A percentile compares a stretch with the other conserved stretches of the same genome.
phyloP scores from a whole-genome alignment of 2,329 filamentous ascomycete genomes.

The Colletotrichum horii region DNA sequence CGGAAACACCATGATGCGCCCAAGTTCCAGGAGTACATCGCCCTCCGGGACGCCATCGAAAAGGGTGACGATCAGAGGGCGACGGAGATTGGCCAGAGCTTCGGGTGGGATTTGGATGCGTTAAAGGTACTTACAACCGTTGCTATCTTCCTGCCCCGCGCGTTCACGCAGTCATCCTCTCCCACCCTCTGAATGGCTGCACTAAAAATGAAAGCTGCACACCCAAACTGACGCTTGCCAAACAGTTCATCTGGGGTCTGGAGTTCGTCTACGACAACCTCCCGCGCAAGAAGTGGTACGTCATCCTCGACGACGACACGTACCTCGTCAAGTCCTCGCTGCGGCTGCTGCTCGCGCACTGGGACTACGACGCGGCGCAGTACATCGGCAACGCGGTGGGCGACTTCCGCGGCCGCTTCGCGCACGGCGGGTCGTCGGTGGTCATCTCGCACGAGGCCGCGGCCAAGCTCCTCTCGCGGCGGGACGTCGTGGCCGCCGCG shows the following conservation, averaged over 20 bases:
- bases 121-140: slow-evolving; percentile 41
- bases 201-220: not conserved
- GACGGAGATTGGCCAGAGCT: slow-evolving; percentile 37
- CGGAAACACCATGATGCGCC: slow-evolving; percentile 31
- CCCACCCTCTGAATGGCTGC: not conserved
- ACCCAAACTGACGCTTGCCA: not conserved
- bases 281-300: slow-evolving; percentile 63
- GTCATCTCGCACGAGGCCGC: slow-evolving; percentile 58
- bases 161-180: not conserved
- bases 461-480: slow-evolving; percentile 47
- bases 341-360: slow-evolving; percentile 50
- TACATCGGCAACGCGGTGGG: slow-evolving; percentile 64
- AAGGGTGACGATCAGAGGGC: slow-evolving; percentile 43
- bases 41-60: slow-evolving; percentile 42
- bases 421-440: slow-evolving; percentile 61
- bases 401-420: slow-evolving; percentile 60
- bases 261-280: slow-evolving; percentile 55
- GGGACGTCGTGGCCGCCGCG: slow-evolving; percentile 46
- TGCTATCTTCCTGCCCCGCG: not conserved
- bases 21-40: slow-evolving; percentile 45
- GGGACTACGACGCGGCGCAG: slow-evolving; percentile 50
- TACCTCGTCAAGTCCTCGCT: slow-evolving; percentile 57
- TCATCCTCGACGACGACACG: slow-evolving; percentile 64
- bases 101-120: slow-evolving; percentile 56
- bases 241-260: slow-evolving; percentile 59